Base-by-base conservation (phyloP, 1,139 yeast genomes). In the Pichia sp. region DNA sequence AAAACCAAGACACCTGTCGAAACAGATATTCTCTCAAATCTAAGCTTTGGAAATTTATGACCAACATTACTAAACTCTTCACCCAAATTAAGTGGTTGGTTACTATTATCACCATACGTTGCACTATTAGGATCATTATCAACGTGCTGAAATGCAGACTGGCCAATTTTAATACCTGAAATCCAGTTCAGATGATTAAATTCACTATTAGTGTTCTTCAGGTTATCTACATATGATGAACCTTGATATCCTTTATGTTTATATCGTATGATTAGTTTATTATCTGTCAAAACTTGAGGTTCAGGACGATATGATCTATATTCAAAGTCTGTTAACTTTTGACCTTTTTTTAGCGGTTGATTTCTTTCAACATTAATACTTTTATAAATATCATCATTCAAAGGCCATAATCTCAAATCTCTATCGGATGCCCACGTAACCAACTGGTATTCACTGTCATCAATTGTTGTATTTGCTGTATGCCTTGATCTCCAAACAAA, bases 351-450 rank as follows among this genome's bases (percentile, higher is more conserved):
- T 8, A 74, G 58, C 3, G 71, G 69, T 22, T 45, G 44, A n/a
- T 63, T 68, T 19, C 73, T 72, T 46, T 71, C 64, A 63, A 80
- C 85, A 56, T 79, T 76, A 31, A 87, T 83, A 47, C 75, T 73
- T 22, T 74, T 77, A 62, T 87, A 83, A 19, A 84, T 67, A 5
- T 75, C 74, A 11, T 82, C 83, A 47, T 79, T 74, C 44, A 83
- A 74, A 0, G 90, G 87, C 98, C 97, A 91, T 49, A 91, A 69
- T 56, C 91, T 76, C 54, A 93, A 71, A 64, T 89, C 96, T 59
- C 83, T 80, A 64, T 93, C 99, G 56, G 87, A 83, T 0, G 96
- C 85, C 97, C 98, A 93, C 0, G 99, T 88, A 0, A 93, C 95
- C 50, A 93, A 69, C 65, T 91, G 97, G 63, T 79, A 90, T 56